phyloP scores from a whole-genome alignment of 805 yeast species.

The Metschnikowia bowlesiae region DNA sequence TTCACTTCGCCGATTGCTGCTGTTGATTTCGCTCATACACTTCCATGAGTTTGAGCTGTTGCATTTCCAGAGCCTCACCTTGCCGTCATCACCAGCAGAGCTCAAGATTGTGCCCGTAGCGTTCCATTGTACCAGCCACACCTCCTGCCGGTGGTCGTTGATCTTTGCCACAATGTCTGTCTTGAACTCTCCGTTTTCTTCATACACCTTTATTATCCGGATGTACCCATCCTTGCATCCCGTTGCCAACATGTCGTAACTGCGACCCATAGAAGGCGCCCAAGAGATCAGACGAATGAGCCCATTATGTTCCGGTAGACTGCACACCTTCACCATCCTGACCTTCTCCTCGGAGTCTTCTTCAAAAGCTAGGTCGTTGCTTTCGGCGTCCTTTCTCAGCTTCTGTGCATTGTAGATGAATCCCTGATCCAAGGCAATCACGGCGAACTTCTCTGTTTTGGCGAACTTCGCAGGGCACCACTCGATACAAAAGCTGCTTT shows the following conservation, averaged over 20 bases:
- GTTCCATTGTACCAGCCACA: conserved; percentile 97
- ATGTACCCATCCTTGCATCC: conserved; percentile 94
- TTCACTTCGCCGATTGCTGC: conserved; percentile 17
- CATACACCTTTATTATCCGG: conserved; percentile 73
- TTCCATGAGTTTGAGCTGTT: conserved; percentile 81
- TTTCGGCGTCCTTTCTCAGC: neutral
- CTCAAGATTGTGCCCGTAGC: conserved; percentile 87
- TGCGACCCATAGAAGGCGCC: conserved; percentile 96
- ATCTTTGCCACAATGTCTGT: conserved; percentile 64
- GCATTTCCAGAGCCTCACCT: conserved; percentile 87
- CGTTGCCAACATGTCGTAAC: conserved; percentile 84
- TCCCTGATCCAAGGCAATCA: conserved; percentile 84
- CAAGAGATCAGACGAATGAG: conserved; percentile 84
- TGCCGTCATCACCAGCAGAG: conserved; percentile 94
- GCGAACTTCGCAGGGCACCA: conserved; percentile 90
- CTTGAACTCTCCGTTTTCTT: conserved; percentile 31
- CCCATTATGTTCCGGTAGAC: conserved; percentile 80
- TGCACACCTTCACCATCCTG: conserved; percentile 53
- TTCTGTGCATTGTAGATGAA: conserved; percentile 50
- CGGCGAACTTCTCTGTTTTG: conserved; percentile 68
- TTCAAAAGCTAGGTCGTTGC: neutral
- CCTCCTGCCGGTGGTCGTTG: conserved; percentile 79
- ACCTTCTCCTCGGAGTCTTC: conserved; percentile 9
- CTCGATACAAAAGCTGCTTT: conserved; percentile 76
- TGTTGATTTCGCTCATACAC: conserved; percentile 71